Percentiles rank a stretch among this genome's conserved stretches.
These are phyloP conservation scores for Astrothelium macrocarpum DNA, from an alignment of 495 filamentous ascomycete species.

Conservation along the genomic window DNA sequence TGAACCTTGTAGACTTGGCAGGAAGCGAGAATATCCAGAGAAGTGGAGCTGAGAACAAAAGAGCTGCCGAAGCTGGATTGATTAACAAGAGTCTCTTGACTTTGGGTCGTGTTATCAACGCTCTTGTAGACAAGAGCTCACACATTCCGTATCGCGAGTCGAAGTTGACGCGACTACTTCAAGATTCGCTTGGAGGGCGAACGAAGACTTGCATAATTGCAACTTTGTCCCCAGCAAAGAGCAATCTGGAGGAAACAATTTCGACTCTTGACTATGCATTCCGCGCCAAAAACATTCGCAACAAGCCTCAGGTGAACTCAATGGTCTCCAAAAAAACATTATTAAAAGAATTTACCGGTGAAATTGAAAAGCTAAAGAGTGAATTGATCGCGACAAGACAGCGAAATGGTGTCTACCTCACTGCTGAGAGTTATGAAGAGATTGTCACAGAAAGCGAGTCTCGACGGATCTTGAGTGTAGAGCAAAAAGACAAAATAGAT, in stretches of 20 bases:
- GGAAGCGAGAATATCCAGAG: conserved; percentile 96
- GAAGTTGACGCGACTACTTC: conserved; percentile 85
- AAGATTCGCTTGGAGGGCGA: conserved; percentile 89
- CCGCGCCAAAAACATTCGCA: conserved; percentile 93
- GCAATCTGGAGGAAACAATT: conserved; percentile 94
- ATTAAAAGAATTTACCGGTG: conserved; percentile 78
- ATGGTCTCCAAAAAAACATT: conserved; percentile 85
- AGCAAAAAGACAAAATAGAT: conserved; percentile 85
- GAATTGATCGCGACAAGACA: conserved; percentile 89
- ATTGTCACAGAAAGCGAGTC: conserved; percentile 86
- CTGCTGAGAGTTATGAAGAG: conserved; percentile 73
- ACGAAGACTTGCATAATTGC: conserved; percentile 99
- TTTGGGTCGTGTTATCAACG: conserved; percentile 93
- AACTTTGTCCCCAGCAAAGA: conserved; percentile 86
- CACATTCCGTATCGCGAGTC: conserved; percentile 97
- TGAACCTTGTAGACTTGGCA: conserved; percentile 92
- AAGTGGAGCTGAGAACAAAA: conserved; percentile 94
- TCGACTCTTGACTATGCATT: conserved; percentile 97
- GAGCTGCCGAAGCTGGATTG: conserved; percentile 85
- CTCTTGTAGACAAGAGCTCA: conserved; percentile 76
- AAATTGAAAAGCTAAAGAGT: conserved; percentile 87
- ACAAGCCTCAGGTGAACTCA: conserved; percentile 92
- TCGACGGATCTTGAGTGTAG: conserved; percentile 80
- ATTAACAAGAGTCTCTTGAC: conserved; percentile 98
- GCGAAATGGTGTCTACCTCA: conserved; percentile 88